These are phyloP conservation scores for Neurospora sp. DNA, from an alignment of 2,329 filamentous ascomycete species.

Conservation along the genomic window DNA sequence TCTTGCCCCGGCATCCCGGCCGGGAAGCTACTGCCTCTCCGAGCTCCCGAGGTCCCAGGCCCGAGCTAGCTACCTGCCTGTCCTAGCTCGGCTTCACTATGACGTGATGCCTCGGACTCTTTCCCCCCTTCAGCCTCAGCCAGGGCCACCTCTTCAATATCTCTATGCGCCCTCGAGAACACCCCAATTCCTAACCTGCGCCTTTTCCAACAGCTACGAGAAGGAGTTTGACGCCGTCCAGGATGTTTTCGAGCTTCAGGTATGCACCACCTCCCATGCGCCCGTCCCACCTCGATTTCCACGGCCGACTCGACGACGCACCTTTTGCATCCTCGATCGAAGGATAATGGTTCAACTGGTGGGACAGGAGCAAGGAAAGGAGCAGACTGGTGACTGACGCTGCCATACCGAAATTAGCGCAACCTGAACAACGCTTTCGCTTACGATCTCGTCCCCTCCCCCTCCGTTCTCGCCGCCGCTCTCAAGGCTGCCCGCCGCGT, in stretches of 20 bases:
- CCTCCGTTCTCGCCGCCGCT: slow-evolving; percentile 81
- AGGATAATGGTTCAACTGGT: neutral
- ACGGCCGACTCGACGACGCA: slow-evolving; percentile 7
- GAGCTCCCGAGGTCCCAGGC: slow-evolving; percentile 1
- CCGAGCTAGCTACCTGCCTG: neutral
- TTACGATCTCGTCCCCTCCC: slow-evolving; percentile 97
- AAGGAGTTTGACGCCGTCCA: slow-evolving; percentile 97
- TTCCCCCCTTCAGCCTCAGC: slow-evolving; percentile 9
- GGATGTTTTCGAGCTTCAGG: slow-evolving; percentile 99
- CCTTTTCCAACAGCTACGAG: slow-evolving; percentile 65
- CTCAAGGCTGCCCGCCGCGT: slow-evolving; percentile 90
- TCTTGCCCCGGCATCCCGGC: slow-evolving; percentile 12
- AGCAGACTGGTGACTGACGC: neutral
- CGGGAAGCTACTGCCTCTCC: neutral
- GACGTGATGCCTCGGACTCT: slow-evolving; percentile 9
- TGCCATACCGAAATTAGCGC: slow-evolving; percentile 37
- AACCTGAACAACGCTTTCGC: slow-evolving; percentile 99
- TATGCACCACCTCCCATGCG: slow-evolving; percentile 34
- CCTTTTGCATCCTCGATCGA: neutral
- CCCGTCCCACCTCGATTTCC: slow-evolving; percentile 8
- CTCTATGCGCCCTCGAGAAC: slow-evolving; percentile 6
- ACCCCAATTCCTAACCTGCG: slow-evolving; percentile 29
- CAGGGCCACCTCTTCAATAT: slow-evolving; percentile 6
- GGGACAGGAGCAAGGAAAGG: slow-evolving; percentile 4
- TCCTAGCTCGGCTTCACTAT: slow-evolving; percentile 6